A percentile compares a stretch with the other conserved stretches of the same genome.
Conservation (phyloP, 306 rosid species). For the Pueraria montana region DNA sequence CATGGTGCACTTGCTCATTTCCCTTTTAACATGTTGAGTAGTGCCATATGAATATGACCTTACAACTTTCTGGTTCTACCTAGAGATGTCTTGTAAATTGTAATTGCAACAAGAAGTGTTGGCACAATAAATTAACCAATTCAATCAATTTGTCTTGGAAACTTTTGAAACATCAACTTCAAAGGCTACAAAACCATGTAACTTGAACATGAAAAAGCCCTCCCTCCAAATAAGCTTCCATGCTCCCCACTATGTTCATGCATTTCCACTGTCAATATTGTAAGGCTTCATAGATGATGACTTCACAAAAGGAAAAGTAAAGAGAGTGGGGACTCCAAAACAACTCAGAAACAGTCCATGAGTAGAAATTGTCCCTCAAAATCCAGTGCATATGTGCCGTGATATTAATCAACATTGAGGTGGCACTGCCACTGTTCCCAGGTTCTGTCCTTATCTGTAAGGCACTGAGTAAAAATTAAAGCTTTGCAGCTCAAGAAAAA, state of each 20-base stretch:
- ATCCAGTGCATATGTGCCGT: slow-evolving; percentile 42
- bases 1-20: slow-evolving; percentile 26
- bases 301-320: slow-evolving; percentile 34
- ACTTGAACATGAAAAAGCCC: slow-evolving; percentile 34
- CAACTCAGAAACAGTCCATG: slow-evolving; percentile 22
- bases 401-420: slow-evolving; percentile 28
- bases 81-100: slow-evolving; percentile 2
- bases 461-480: slow-evolving; percentile 19
- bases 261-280: slow-evolving; percentile 22
- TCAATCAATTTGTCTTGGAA: slow-evolving; percentile 3
- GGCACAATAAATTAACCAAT: background rate
- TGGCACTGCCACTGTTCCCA: slow-evolving; percentile 4
- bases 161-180: slow-evolving; percentile 32
- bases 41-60: slow-evolving; percentile 50
- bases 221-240: slow-evolving; percentile 42
- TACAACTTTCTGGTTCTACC: slow-evolving; percentile 40
- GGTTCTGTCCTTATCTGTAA: slow-evolving; percentile 45
- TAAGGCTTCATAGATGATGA: slow-evolving; percentile 39
- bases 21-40: slow-evolving; percentile 37
- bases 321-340: slow-evolving; percentile 38
- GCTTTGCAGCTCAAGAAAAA: background rate
- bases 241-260: slow-evolving; percentile 43
- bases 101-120: background rate
- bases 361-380: slow-evolving; percentile 17
- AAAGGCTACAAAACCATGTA: slow-evolving; percentile 28